phyloP scores from a whole-genome alignment of 2,329 filamentous ascomycete genomes.

The Aspergillus neoniger region DNA sequence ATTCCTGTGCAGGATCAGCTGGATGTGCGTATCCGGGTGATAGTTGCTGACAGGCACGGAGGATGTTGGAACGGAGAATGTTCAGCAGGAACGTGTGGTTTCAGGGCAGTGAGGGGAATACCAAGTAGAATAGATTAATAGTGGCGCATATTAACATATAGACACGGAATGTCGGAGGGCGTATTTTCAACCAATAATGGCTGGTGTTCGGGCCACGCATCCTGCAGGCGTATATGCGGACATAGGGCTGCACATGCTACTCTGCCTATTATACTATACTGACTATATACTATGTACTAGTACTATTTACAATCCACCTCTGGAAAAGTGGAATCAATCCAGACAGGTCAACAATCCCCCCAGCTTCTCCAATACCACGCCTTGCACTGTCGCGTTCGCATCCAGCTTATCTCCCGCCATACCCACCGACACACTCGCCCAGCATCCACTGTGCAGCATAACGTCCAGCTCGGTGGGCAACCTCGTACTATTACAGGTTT shows the following conservation, averaged over 20 bases:
- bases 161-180: background rate
- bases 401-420: conserved; percentile 63
- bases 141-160: too few species aligned
- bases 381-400: conserved; percentile 54
- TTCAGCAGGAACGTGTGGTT: too few species aligned
- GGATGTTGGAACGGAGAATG: too few species aligned
- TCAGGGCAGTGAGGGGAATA: too few species aligned
- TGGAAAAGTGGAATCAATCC: background rate
- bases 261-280: too few species aligned
- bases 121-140: too few species aligned
- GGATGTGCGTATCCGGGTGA: too few species aligned
- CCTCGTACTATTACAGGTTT: conserved; percentile 56
- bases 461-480: conserved; percentile 63
- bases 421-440: conserved; percentile 64
- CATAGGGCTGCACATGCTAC: conserved; percentile 26
- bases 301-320: too few species aligned
- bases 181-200: background rate
- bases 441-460: conserved; percentile 56
- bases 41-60: too few species aligned
- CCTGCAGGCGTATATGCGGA: background rate
- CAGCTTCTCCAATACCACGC: conserved; percentile 55
- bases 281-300: too few species aligned
- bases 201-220: background rate
- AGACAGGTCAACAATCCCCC: conserved; percentile 52
- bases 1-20: too few species aligned